These are phyloP conservation scores for Colletotrichum phormii DNA, from an alignment of 2,329 filamentous ascomycete genomes.

Conservation along the genomic window DNA sequence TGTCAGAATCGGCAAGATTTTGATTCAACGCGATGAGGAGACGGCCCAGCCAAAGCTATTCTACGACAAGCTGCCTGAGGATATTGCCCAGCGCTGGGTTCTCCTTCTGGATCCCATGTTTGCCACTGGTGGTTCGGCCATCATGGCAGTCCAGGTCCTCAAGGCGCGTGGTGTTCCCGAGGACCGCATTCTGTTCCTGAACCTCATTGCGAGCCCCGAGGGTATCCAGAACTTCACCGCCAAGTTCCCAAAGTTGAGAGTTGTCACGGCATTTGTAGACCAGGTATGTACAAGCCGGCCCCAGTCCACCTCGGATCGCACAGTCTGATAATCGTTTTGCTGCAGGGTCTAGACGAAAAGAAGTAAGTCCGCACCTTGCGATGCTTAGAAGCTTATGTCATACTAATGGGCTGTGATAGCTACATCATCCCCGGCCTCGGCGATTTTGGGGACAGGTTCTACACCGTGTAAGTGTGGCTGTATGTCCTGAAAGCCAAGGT, in stretches of 20 bases:
- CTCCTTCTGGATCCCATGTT: constrained; percentile 98
- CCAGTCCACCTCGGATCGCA: not conserved
- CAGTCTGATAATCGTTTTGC: not conserved
- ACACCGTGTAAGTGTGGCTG: constrained; percentile 75
- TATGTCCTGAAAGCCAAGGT: not conserved
- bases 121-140: constrained; percentile 94
- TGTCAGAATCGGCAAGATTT: constrained; percentile 97
- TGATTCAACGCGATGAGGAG: constrained; percentile 98
- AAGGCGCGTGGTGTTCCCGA: constrained; percentile 92
- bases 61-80: constrained; percentile 96
- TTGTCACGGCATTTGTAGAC: constrained; percentile 97
- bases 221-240: constrained; percentile 90
- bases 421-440: constrained; percentile 95
- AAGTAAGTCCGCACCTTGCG: constrained; percentile 73
- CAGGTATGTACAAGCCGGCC: constrained; percentile 59
- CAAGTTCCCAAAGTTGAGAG: constrained; percentile 87
- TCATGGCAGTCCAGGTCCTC: constrained; percentile 95
- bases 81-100: constrained; percentile 94
- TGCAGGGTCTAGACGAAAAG: constrained; percentile 89
- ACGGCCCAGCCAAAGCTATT: constrained; percentile 92
- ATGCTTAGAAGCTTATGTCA: constrained; percentile 27
- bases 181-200: constrained; percentile 94
- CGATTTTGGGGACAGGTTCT: constrained; percentile 96
- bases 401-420: constrained; percentile 65
- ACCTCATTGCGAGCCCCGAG: constrained; percentile 96